Base-by-base conservation (phyloP, 148 eudicot species). In the Diospyros kaki region DNA sequence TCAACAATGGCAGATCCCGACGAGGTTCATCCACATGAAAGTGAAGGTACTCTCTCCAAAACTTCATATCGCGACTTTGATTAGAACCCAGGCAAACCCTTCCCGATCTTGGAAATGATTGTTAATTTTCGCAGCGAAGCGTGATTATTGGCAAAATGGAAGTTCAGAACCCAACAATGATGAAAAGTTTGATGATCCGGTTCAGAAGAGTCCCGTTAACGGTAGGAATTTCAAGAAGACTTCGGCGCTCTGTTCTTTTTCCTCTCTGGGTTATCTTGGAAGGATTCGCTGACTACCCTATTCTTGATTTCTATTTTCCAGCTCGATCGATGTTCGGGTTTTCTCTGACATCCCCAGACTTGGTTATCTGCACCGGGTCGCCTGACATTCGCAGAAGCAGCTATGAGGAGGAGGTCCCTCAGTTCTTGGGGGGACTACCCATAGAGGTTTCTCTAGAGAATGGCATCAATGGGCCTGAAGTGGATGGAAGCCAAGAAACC, bases 391-490 rank as follows among this genome's bases (percentile, higher is more conserved):
- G 81, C 17, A 71, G 52, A 11, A 83, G 42, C 40, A 84, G 71
- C 69, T 84, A 72, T 69, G 78, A 72, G 48, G 86, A 72, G 48
- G 86, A 84, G 71, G 84, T 86, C 15, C 90, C 86, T 75, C 81
- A 80, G 48, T 82, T 78, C 66, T 79, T 73, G 70, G 80, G 76
- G 75, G 82, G 74, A 68, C 80, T 81, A 43, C 82, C 87, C 58
- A 79, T 88, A 75, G 93, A 88, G 71, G 73, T 93, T 73, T 94
- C 98, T 45, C 78, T 94, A 76, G 98, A 91, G 77, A 87, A 94
- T 80, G 98, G 97, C 67, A 91, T 94, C 39, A 75, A 91, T 66
- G 98, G 94, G 8, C 74, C 87, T 51, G 76, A 88, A 81, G 68
- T 71, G 43, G 68, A 77, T 39, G 75, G 79, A 55, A 76, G 76